These are phyloP conservation scores for Sclerotinia glacialis DNA, from an alignment of 2,329 filamentous ascomycete genomes.

Conservation along the genomic window DNA sequence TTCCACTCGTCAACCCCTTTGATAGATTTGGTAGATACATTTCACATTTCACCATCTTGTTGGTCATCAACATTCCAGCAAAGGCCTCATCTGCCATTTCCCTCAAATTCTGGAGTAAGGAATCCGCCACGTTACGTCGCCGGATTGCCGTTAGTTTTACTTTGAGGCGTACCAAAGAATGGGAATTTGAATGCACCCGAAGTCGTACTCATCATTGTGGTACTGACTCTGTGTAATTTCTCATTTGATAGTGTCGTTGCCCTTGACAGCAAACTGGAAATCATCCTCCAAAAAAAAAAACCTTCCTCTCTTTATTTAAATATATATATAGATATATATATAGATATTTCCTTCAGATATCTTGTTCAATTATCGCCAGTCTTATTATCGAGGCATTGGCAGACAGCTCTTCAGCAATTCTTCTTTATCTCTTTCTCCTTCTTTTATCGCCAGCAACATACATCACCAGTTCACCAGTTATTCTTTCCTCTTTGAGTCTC, in stretches of 20 bases:
- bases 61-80: constrained; percentile 30
- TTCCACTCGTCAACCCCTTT: constrained; percentile 12
- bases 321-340: too few species aligned
- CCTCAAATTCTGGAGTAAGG: constrained; percentile 30
- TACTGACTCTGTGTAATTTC: constrained; percentile 37
- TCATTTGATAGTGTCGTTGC: constrained; percentile 30
- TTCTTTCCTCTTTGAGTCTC: background rate
- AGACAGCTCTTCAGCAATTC: constrained; percentile 25
- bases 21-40: background rate
- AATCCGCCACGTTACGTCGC: constrained; percentile 29
- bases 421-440: constrained; percentile 26
- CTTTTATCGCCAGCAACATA: background rate
- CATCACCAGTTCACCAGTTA: constrained; percentile 7
- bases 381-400: constrained; percentile 10
- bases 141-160: constrained; percentile 30
- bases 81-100: constrained; percentile 23
- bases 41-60: background rate
- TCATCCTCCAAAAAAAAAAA: constrained; percentile 16
- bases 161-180: constrained; percentile 33
- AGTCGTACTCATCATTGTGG: constrained; percentile 29
- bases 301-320: constrained; percentile 6
- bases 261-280: constrained; percentile 32
- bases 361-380: constrained; percentile 15
- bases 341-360: too few species aligned
- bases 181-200: constrained; percentile 27